Conservation (phyloP, 805 yeast species). For the Barnettozyma salicaria region DNA sequence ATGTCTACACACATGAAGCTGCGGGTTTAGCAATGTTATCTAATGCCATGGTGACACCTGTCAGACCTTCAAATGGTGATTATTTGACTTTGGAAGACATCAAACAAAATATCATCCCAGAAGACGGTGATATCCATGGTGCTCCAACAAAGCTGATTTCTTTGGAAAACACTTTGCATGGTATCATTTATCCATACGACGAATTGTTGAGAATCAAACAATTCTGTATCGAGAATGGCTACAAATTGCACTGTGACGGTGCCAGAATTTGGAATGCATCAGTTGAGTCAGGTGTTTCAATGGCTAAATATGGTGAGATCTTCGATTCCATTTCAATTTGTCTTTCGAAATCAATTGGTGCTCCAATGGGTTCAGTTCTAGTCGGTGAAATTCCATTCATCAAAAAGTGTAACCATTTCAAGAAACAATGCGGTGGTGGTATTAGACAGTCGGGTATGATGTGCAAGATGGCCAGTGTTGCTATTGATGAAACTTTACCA, state of each 20-base stretch:
- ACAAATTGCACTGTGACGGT: constrained; percentile 82
- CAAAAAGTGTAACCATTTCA: constrained; percentile 72
- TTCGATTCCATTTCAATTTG: constrained; percentile 91
- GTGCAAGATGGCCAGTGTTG: constrained; percentile 73
- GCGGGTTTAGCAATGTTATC: constrained; percentile 87
- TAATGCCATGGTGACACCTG: constrained; percentile 88
- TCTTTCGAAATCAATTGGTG: constrained; percentile 84
- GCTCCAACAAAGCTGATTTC: constrained; percentile 86
- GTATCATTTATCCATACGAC: constrained; percentile 75
- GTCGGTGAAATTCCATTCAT: constrained; percentile 62
- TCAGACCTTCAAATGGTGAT: constrained; percentile 67
- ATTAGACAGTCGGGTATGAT: constrained; percentile 83
- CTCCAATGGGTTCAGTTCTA: constrained; percentile 86
- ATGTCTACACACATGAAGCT: constrained; percentile 79
- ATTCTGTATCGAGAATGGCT: constrained; percentile 57
- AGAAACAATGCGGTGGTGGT: constrained; percentile 92
- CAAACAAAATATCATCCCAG: constrained; percentile 49
- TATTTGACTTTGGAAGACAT: constrained; percentile 80
- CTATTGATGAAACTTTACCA: constrained; percentile 63
- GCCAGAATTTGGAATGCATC: constrained; percentile 92
- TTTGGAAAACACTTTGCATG: constrained; percentile 85
- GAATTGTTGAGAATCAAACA: constrained; percentile 67
- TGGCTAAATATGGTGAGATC: constrained; percentile 62
- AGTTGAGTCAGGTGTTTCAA: constrained; percentile 47
- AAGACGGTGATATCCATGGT: constrained; percentile 77